Conservation (phyloP, 768 basidiomycete species). For the Macrolepiota dolichaula region DNA sequence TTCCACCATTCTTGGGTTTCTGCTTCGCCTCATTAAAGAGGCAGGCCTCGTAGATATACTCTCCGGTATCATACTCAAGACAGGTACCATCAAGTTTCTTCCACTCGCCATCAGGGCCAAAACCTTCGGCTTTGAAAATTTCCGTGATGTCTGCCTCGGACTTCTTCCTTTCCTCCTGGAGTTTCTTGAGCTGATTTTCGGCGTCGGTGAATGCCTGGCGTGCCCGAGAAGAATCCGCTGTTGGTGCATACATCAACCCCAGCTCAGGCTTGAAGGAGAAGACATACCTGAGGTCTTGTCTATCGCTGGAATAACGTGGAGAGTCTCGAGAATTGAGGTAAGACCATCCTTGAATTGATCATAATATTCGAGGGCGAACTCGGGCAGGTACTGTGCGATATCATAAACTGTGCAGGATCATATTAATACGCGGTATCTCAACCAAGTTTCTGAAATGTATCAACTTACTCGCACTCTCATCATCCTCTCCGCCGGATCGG, state of each 20-base stretch:
- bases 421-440: background rate
- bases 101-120: slow-evolving; percentile 87
- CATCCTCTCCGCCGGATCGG: slow-evolving; percentile 32
- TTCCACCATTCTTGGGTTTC: slow-evolving; percentile 79
- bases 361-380: slow-evolving; percentile 70
- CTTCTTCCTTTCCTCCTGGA: slow-evolving; percentile 49
- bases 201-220: slow-evolving; percentile 62
- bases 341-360: slow-evolving; percentile 60
- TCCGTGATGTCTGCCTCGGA: slow-evolving; percentile 58
- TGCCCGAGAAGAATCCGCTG: slow-evolving; percentile 56
- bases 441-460: background rate
- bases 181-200: slow-evolving; percentile 51
- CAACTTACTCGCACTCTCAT: slow-evolving; percentile 55
- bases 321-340: slow-evolving; percentile 55
- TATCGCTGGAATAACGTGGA: slow-evolving; percentile 53
- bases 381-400: slow-evolving; percentile 81
- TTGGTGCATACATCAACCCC: background rate
- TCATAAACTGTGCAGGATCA: slow-evolving; percentile 60
- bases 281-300: slow-evolving; percentile 38
- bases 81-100: slow-evolving; percentile 89
- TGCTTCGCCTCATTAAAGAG: slow-evolving; percentile 87
- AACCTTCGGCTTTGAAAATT: slow-evolving; percentile 62
- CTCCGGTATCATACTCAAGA: slow-evolving; percentile 79
- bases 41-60: slow-evolving; percentile 96
- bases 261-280: background rate